Percentiles rank a stretch among this genome's conserved stretches.
These are phyloP conservation scores for Aspergillus egyptiacus DNA, from an alignment of 495 filamentous ascomycete genomes.

Conservation along the genomic window DNA sequence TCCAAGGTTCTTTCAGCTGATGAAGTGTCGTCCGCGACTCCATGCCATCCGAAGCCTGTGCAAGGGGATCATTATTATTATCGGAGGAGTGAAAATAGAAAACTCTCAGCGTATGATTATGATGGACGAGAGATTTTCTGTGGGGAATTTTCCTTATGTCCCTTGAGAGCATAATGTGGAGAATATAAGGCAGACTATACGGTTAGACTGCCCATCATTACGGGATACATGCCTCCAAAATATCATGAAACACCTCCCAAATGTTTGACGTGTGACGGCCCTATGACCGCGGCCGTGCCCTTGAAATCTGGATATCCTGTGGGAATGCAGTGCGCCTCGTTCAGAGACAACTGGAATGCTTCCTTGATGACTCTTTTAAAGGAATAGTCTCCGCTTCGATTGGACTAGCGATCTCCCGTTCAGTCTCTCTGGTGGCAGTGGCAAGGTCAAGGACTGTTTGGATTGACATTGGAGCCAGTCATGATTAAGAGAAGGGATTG, in stretches of 20 bases:
- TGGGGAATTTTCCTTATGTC: slow-evolving; percentile 10
- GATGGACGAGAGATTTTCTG: slow-evolving; percentile 16
- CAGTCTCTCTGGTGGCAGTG: not conserved
- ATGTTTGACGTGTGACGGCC: slow-evolving; percentile 10
- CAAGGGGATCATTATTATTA: no score
- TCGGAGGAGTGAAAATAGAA: not conserved
- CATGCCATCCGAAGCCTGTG: not conserved
- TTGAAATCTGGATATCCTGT: slow-evolving; percentile 18
- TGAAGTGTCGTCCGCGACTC: not conserved
- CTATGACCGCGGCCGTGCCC: slow-evolving; percentile 16
- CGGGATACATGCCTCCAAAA: not conserved
- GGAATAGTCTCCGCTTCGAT: not conserved
- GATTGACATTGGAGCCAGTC: not conserved
- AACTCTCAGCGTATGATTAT: not conserved
- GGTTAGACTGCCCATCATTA: no score
- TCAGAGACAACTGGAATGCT: not conserved
- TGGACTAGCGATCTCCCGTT: not conserved
- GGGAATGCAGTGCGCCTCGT: slow-evolving; percentile 7
- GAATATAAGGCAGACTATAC: not conserved
- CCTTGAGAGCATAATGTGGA: not conserved
- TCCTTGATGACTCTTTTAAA: no score
- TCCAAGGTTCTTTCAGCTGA: not conserved
- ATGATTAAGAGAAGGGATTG: not conserved
- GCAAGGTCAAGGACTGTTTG: not conserved
- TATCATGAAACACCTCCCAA: slow-evolving; percentile 13